Percentiles rank a stretch among this genome's conserved stretches.
Evolutionary conservation across 2,329 filamentous ascomycete genomes (phyloP).

Genomic region (Ascochyta pisi): DNA sequence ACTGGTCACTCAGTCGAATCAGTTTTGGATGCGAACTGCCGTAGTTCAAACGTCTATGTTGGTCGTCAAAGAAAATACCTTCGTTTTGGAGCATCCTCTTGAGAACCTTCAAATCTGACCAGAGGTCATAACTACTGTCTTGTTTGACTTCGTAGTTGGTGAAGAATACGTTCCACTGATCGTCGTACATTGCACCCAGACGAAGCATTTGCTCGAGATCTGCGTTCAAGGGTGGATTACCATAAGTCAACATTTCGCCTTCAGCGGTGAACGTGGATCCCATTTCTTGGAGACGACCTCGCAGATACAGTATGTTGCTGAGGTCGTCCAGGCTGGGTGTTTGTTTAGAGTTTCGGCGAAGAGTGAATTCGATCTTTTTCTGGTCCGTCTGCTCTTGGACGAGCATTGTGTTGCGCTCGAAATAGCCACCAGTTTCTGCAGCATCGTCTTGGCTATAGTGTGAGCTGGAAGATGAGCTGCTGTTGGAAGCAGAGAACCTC

Average conservation of each 20-base stretch:
- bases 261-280: conserved; percentile 7
- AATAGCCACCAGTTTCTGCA: not conserved
- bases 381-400: not conserved
- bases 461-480: not conserved
- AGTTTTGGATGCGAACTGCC: conserved; percentile 4
- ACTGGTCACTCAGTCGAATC: not conserved
- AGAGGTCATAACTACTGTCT: not conserved
- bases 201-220: conserved; percentile 20
- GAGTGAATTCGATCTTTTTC: not conserved
- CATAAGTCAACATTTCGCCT: conserved; percentile 20
- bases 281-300: conserved; percentile 16
- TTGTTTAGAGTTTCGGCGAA: not conserved
- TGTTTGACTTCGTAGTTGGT: not conserved
- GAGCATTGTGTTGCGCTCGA: not conserved
- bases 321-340: not conserved
- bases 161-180: conserved; percentile 17
- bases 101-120: conserved; percentile 6
- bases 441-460: not conserved
- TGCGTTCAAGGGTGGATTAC: not conserved
- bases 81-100: conserved; percentile 18
- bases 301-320: not conserved
- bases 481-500: not conserved
- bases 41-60: conserved; percentile 7
- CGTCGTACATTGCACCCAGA: conserved; percentile 16
- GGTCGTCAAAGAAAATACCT: conserved; percentile 8